Percentiles rank a stretch among this genome's conserved stretches.
Evolutionary conservation across 345 rosid genomes (phyloP).

Genomic region (Heritiera fomes): DNA sequence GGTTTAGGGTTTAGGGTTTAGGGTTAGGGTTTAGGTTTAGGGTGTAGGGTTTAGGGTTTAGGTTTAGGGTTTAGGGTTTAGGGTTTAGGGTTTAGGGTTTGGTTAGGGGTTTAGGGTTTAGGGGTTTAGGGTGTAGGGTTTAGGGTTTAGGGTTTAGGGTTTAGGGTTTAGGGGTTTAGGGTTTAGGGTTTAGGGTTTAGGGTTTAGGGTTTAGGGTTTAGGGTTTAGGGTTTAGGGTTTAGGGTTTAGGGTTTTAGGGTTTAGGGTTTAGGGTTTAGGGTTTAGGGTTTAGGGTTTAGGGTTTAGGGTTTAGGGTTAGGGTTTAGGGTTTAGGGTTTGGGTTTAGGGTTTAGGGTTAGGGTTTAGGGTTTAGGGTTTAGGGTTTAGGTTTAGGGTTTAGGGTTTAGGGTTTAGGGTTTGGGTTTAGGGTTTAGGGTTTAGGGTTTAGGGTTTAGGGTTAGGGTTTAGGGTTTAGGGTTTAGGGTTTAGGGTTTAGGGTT

Average conservation of each 20-base stretch:
- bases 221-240: not conserved
- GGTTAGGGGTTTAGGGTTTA: no score
- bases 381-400: slow-evolving; percentile 33
- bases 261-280: slow-evolving; percentile 29
- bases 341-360: not conserved
- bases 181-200: not conserved
- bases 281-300: slow-evolving; percentile 30
- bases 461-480: slow-evolving; percentile 25
- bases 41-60: not conserved
- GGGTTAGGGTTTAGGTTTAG: not conserved
- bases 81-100: no score
- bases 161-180: not conserved
- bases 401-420: no score
- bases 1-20: no score
- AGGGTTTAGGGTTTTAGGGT: not conserved
- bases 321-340: not conserved
- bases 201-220: not conserved
- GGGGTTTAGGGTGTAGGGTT: not conserved
- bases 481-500: not conserved
- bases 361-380: slow-evolving; percentile 30
- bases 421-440: not conserved
- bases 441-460: slow-evolving; percentile 29
- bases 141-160: not conserved
- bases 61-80: slow-evolving; percentile 3
- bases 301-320: no score